Conservation (phyloP, 225 moss, liverwort and hornwort species). For the Marchantia polymorpha region DNA sequence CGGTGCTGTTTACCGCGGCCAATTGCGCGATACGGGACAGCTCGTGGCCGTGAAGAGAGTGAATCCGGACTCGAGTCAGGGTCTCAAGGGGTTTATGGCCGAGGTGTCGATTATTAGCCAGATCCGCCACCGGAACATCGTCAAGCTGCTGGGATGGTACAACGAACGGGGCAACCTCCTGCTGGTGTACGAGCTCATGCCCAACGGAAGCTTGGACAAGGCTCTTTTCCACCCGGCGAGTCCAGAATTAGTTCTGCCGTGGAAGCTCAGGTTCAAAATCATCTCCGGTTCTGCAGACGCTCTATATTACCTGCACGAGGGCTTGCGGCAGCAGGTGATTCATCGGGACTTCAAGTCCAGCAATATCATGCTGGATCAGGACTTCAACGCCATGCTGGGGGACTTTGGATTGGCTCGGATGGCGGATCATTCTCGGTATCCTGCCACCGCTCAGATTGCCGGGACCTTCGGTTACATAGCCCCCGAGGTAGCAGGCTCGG, state of each 20-base stretch:
- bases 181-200: slow-evolving; percentile 26
- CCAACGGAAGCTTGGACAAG: slow-evolving; percentile 28
- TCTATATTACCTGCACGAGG: slow-evolving; percentile 38
- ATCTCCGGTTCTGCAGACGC: slow-evolving; percentile 23
- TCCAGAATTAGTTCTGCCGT: background rate
- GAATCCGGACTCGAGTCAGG: slow-evolving; percentile 42
- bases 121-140: slow-evolving; percentile 33
- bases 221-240: slow-evolving; percentile 10
- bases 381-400: slow-evolving; percentile 24
- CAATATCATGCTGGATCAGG: slow-evolving; percentile 42
- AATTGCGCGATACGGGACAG: slow-evolving; percentile 29
- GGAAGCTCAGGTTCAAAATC: slow-evolving; percentile 19
- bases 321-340: slow-evolving; percentile 50
- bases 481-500: slow-evolving; percentile 11
- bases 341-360: slow-evolving; percentile 52
- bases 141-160: slow-evolving; percentile 33
- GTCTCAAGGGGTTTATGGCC: slow-evolving; percentile 21
- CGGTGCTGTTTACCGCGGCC: slow-evolving; percentile 50
- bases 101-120: slow-evolving; percentile 27
- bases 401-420: slow-evolving; percentile 31
- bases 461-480: slow-evolving; percentile 29
- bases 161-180: slow-evolving; percentile 15
- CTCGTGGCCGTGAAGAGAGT: slow-evolving; percentile 50
- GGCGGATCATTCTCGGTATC: slow-evolving; percentile 17
- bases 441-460: slow-evolving; percentile 19